Evolutionary conservation across 1,139 yeast species (phyloP), one percentile per base, ranked within the genome.

Genomic region (Yamadazyma buinensis): DNA sequence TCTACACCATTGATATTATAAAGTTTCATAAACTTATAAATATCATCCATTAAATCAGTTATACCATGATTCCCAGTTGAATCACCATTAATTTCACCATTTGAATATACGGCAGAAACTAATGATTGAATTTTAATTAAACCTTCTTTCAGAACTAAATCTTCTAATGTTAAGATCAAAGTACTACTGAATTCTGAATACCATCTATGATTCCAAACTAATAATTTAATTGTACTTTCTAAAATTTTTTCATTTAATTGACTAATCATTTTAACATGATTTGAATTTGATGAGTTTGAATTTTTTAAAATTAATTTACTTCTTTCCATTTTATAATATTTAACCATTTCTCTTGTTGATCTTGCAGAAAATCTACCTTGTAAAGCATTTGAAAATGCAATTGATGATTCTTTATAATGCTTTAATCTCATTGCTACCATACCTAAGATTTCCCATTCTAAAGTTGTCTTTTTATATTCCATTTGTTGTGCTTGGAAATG

Each of bases 181-280:
- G 69, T 67, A 19, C 94, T 86, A 8, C 95, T 81, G 51, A 88
- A 90, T 47, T 90, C 96, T 44, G 80, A 76, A 61, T 92, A 94
- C 98, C 98, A 94, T 54, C 98, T 78, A 59, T 88, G 97, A 54
- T 88, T 85, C 97, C 97, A 92, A 15, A 95, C 95, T 24, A 84
- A 66, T 38, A 92, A 65, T 49, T 83, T 84, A 32, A 88, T 86
- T 40, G 81, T 64, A 27, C 84, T 65, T 42, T 84, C 92, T 46
- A 88, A 66, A 15, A 85, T 77, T 43, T 72, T 70, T 36, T 75
- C 79, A 51, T 80, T 79, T 37, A 80, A 57, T 40, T 67, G 75
- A 40, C 69, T 63, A 31, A 73, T 60, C 38, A 63, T 48, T 41
- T 75, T 72, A 18, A 72, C 59, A 44, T 55, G 59, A 41, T 59